Base-by-base conservation (phyloP, 495 filamentous ascomycete species). In the Tuber brumale region DNA sequence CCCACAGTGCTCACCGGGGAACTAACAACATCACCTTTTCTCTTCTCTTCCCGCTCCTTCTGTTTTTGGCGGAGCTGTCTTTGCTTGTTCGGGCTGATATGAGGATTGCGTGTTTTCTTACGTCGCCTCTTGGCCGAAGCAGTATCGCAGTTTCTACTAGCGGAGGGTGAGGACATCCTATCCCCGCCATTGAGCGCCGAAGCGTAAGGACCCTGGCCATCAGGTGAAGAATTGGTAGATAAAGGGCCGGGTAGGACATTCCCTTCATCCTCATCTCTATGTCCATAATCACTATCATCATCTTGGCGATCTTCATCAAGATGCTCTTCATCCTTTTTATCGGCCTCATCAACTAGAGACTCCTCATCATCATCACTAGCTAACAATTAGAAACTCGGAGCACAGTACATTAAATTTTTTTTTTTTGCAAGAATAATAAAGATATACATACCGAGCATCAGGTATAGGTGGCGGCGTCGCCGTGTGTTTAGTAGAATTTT, bases 81-180 rank as follows among this genome's bases (percentile, higher is more conserved):
- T 46, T 71, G 51, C 31, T 80, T 80, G 41, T 79, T 73, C 42
- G 78, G 78, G 23, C 77, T 79, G 46, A 80, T 45, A 43, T 80
- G 75, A 51, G 79, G 78, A 80, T 80, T 80, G 35, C 78, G 78
- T 39, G 78, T 77, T 37, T 80, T 80, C 45, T 76, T 80, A 44
- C 78, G 78, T 46, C 78, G 78, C 27, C 75, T 76, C 70, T 80
- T 80, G n/a, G 73, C 66, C 41, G 76, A 76, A 21, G 70, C 72
- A 27, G 69, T 37, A 71, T 80, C 78, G 79, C 71, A 75, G 39
- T 71, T 77, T 80, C 76, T 79, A 35, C 43, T 70, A 43, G 57
- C 42, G 37, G 78, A 77, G 14, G 78, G 79, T n/a, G 73, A 72
- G 37, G 57, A 66, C 57, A 66, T 35, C 31, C 57, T 35, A 66